phyloP scores from a whole-genome alignment of 176 grass and related monocot species.

The Puya raimondii region DNA sequence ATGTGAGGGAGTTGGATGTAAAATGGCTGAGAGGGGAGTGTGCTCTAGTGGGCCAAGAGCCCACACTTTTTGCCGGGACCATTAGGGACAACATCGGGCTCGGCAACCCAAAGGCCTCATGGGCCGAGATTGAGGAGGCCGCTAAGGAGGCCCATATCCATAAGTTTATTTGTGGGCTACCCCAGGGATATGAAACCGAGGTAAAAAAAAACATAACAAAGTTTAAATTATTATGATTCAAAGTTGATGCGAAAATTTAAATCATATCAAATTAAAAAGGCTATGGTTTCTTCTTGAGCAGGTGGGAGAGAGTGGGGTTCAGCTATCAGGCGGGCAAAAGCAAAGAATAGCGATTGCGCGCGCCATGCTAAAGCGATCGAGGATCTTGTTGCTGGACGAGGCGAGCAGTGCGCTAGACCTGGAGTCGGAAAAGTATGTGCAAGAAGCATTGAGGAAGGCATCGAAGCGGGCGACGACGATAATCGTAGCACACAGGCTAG shows the following conservation, averaged over 20 bases:
- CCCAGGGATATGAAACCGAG: conserved; percentile 43
- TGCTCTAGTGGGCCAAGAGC: conserved; percentile 51
- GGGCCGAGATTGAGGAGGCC: conserved; percentile 50
- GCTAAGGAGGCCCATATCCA: conserved; percentile 52
- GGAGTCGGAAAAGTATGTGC: conserved; percentile 47
- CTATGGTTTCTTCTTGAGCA: background rate
- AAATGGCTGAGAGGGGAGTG: conserved; percentile 44
- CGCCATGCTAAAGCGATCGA: conserved; percentile 34
- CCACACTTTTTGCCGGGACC: conserved; percentile 28
- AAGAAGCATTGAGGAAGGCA: conserved; percentile 22
- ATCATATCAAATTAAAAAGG: background rate
- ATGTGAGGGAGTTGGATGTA: conserved; percentile 41
- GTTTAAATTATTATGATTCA: background rate
- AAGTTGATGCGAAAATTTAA: background rate
- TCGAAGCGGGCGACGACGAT: conserved; percentile 30
- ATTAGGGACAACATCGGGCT: conserved; percentile 55
- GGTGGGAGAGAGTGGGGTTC: conserved; percentile 59
- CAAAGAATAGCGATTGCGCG: conserved; percentile 52
- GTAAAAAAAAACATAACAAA: conserved; percentile 6
- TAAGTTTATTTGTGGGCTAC: conserved; percentile 44
- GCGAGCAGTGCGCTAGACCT: conserved; percentile 51
- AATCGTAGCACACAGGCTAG: conserved; percentile 44
- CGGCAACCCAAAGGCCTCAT: conserved; percentile 27
- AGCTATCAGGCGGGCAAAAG: conserved; percentile 49
- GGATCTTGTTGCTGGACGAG: conserved; percentile 44